Base-by-base conservation (phyloP, 2,329 filamentous ascomycete species). In the Colletotrichum sp. region DNA sequence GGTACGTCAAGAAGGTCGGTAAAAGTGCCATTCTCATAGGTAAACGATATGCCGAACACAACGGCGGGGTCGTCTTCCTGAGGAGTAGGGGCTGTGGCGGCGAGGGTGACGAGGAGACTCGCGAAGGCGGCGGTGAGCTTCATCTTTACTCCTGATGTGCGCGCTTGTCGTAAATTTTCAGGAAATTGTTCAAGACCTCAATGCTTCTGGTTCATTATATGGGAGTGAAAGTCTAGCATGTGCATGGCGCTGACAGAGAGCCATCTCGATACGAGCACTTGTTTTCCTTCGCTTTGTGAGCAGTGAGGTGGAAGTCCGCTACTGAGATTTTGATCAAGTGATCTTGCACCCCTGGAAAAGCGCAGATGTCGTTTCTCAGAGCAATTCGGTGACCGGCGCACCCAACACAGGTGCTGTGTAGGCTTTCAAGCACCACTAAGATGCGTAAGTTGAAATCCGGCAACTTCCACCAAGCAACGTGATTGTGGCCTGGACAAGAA, bases 1-100 rank as follows among this genome's bases (percentile, higher is more conserved):
- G 74, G 71, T 70, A 75, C 65, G 65, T 74, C 65, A 9, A 66
- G 18, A 4, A 52, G 13, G n/a, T 71, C 74, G 73, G 64, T 36
- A 32, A 69, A 64, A 2, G 34, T 70, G 28, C 28, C 65, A 55
- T 69, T 44, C n/a, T 60, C 64, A 34, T n/a, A 75, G 18, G 59
- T 60, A 18, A 76, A 62, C 8, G 60, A 30, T 24, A 71, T 67
- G 44, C 74, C 74, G 24, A 60, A 70, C 8, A 62, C 32, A 15
- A 39, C 39, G 21, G 28, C 15, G 21, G 57, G 32, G 5, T 63
- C 71, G 12, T 74, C 57, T 2, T 59, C 71, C 34, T 71, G 71
- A 36, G 57, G 59, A 3, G 18, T 34, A 1, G 68, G 72, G 30
- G 57, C 67, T 26, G 71, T 7, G 28, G 30, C 59, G 13, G 16